Evolutionary conservation across 805 yeast genomes (phyloP).

Genomic region (Komagataella ulmi): DNA sequence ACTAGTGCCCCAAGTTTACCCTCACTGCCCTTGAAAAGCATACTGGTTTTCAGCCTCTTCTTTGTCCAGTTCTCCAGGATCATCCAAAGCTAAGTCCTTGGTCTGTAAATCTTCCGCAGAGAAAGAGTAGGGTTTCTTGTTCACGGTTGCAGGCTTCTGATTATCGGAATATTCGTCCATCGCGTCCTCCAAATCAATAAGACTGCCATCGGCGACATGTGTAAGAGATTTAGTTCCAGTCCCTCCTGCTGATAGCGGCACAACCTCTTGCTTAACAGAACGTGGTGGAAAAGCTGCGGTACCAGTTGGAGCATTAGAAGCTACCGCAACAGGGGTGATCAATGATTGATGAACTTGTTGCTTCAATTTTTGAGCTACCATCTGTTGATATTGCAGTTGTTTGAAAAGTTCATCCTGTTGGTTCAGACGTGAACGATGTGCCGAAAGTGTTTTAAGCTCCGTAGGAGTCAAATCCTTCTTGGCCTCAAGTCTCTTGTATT

Average conservation of each 20-base stretch:
- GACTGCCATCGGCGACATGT: slow-evolving; percentile 3
- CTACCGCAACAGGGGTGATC: neutral
- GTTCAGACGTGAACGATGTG: neutral
- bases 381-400: neutral
- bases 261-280: neutral
- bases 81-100: neutral
- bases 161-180: neutral
- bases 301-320: neutral
- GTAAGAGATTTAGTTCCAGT: neutral
- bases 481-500: neutral
- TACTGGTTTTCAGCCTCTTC: neutral
- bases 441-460: neutral
- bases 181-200: slow-evolving; percentile 4
- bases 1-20: neutral
- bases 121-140: neutral
- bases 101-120: neutral
- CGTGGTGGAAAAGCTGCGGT: neutral
- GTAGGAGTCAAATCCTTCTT: neutral
- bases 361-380: neutral
- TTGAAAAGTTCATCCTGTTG: neutral
- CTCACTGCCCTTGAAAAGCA: neutral
- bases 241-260: neutral
- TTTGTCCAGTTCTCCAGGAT: neutral
- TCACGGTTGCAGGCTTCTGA: neutral
- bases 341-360: neutral